These are phyloP conservation scores for Athelia sp. DNA, from an alignment of 1,284 basidiomycete genomes.

Conservation along the genomic window DNA sequence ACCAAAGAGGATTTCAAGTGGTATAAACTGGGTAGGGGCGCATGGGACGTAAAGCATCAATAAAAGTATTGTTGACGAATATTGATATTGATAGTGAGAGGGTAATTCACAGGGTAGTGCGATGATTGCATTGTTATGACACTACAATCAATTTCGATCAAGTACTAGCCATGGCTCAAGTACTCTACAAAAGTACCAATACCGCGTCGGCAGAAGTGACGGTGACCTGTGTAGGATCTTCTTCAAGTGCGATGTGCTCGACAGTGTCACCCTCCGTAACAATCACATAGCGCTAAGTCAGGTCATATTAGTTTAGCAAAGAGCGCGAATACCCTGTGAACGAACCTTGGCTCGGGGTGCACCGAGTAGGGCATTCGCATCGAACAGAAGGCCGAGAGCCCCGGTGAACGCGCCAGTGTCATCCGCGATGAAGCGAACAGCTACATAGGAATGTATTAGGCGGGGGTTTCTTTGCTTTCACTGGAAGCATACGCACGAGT, in stretches of 20 bases:
- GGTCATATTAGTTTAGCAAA: not conserved
- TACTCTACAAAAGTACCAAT: too few relatives aligned
- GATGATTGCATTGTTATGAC: too few relatives aligned
- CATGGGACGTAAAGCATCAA: too few relatives aligned
- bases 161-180: too few relatives aligned
- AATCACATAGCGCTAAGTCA: constrained; percentile 50
- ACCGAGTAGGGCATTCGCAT: constrained; percentile 58
- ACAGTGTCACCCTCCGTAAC: constrained; percentile 49
- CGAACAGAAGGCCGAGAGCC: constrained; percentile 59
- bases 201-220: constrained; percentile 31
- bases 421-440: constrained; percentile 63
- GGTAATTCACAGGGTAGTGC: too few relatives aligned
- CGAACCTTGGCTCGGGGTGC: constrained; percentile 58
- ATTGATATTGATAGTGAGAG: too few relatives aligned
- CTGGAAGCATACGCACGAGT: constrained; percentile 35
- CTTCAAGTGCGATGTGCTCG: constrained; percentile 39
- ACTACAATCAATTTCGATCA: too few relatives aligned
- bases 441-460: constrained; percentile 23
- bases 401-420: constrained; percentile 56
- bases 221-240: constrained; percentile 36
- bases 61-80: too few relatives aligned
- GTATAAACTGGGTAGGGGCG: too few relatives aligned
- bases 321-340: constrained; percentile 2
- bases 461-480: not conserved
- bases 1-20: too few relatives aligned